phyloP scores from a whole-genome alignment of 2,329 filamentous ascomycete genomes.

The Aspergillus versicolor region DNA sequence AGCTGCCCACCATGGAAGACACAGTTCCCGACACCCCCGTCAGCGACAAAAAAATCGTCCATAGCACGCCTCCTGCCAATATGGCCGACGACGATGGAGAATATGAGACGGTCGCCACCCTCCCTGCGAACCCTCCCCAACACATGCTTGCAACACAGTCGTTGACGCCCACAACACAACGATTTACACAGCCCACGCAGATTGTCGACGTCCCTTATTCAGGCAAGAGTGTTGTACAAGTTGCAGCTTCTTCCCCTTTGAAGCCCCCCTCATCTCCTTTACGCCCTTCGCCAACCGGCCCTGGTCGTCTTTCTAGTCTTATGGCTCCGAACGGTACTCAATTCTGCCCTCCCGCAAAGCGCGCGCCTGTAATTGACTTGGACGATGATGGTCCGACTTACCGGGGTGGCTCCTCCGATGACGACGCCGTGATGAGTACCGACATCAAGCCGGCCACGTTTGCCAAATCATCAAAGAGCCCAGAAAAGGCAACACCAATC shows the following conservation, averaged over 20 bases:
- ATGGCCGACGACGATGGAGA: conserved; percentile 32
- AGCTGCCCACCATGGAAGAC: conserved; percentile 34
- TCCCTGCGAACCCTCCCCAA: conserved; percentile 38
- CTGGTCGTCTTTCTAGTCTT: conserved; percentile 54
- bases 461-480: conserved; percentile 43
- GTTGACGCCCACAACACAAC: conserved; percentile 49
- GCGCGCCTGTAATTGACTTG: conserved; percentile 45
- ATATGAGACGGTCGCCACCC: conserved; percentile 51
- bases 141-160: conserved; percentile 30
- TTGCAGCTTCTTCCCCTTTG: conserved; percentile 83
- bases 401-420: conserved; percentile 64
- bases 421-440: conserved; percentile 50
- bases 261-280: conserved; percentile 49
- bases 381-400: conserved; percentile 59
- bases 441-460: conserved; percentile 64
- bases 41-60: conserved; percentile 33
- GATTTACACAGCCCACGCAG: conserved; percentile 62
- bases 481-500: conserved; percentile 40
- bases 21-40: conserved; percentile 42
- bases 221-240: conserved; percentile 61
- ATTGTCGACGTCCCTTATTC: conserved; percentile 49
- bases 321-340: conserved; percentile 76
- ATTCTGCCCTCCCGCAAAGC: conserved; percentile 57
- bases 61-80: conserved; percentile 23
- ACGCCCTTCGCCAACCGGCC: conserved; percentile 29